Base-by-base conservation (phyloP, 768 basidiomycete species). In the Calocybe cyanea region DNA sequence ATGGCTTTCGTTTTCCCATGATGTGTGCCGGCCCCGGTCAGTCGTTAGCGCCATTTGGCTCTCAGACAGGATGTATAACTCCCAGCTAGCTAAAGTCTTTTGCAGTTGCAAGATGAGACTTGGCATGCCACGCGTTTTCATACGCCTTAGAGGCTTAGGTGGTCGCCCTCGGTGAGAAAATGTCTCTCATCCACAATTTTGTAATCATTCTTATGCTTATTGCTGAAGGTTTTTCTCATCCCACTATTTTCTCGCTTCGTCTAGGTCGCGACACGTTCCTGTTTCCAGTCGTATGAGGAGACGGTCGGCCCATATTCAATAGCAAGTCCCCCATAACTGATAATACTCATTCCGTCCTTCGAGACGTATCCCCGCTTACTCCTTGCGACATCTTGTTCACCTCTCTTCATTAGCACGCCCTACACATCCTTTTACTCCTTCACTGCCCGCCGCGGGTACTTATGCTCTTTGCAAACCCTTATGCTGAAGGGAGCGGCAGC, bases 261-360 rank as follows among this genome's bases (percentile, higher is more conserved):
- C 18, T 43, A 64, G 68, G 68, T 10, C 59, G 70, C 20, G 69
- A 71, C 44, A 68, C 67, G 1, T 71, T 66, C 57, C 50, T 70
- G 19, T 71, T 69, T 44, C 68, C 69, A 1, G 65, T 71, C 0
- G 66, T 63, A 3, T 71, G 67, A 66, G 59, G 62, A 44, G 51
- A 57, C 19, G 67, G 64, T 20, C 70, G 69, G 69, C 69, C 69
- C 0, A 55, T 69, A 2, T 67, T 67, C 48, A 71, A 71, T 45
- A 35, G 43, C 28, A 65, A 62, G 0, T 38, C 54, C 17, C 64
- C 69, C 3, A 14, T 71, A 13, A 56, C 55, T 11, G 63, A 65
- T 35, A 60, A 63, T 41, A 46, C 64, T n/a, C 51, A 50, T 13
- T 53, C 55, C 25, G 58, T 66, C 4, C 55, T 68, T n/a, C n/a